Base-by-base conservation (phyloP, 352 stramenopile species). In the Phytophthora crassamura region DNA sequence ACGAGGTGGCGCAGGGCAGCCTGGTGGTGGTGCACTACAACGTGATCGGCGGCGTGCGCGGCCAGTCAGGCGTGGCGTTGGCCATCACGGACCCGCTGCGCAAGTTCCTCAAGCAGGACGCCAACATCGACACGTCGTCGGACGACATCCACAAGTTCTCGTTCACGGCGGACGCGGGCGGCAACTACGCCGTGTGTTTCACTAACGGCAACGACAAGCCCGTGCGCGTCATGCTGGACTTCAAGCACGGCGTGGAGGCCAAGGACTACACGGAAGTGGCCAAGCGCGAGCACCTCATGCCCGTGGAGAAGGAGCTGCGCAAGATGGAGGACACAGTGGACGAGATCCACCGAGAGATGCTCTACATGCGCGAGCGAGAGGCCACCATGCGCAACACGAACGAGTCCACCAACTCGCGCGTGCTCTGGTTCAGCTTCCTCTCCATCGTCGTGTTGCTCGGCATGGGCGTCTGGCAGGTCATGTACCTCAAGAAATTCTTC, bases 401-500 rank as follows among this genome's bases (percentile, higher is more conserved):
- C 76, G 89, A 97, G 69, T 92, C 82, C 22, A 97, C 89, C 25
- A 95, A 95, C 75, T 90, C 87, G 41, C 84, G 89, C 40, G 86
- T 97, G 64, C 79, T 95, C 50, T 97, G 87, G 89, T 97, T 97
- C 70, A 95, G 85, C 67, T 94, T 95, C 56, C 82, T 96, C 43
- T 95, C 86, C 20, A 97, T 97, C 55, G 71, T 86, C 36, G 85
- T 96, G 60, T 72, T 97, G 34, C 66, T 96, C 16, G 80, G 74
- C 42, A 94, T 95, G 81, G 88, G 89, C 20, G 74, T 93, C 38
- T 96, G 86, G 82, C 89, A 97, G 67, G 88, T 96, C 39, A 63
- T 94, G 66, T 95, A 96, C 73, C 75, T 97, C 50, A 95, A 96
- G 75, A 91, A 92, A 64, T 97, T 96, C 55, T 97, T 97, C 84